Base-by-base conservation (phyloP, 768 basidiomycete species). In the Serpula lacrymans region DNA sequence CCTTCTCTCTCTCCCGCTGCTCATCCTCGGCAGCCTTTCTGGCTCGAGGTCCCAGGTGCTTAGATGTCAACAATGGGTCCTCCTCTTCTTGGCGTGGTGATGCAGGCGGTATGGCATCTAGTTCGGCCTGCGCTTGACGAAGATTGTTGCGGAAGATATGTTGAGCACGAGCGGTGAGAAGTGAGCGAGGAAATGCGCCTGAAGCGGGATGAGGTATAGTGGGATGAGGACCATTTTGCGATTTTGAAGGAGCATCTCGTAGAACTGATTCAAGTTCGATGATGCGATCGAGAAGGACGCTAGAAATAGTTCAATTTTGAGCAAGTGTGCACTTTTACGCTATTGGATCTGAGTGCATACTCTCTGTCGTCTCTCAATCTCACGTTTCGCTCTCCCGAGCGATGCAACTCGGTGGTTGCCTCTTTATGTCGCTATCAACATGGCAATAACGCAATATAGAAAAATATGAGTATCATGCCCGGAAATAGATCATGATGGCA, bases 331-430 rank as follows among this genome's bases (percentile, higher is more conserved):
- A 28, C 17, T 20, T 34, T 20, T 33, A 11, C 39, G n/a, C n/a
- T 29, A 41, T 36, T 16, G 35, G 34, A 41, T 23, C 25, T 11
- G n/a, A n/a, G 34, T 28, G 69, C 80, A 44, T 54, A 85, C 84
- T 73, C 71, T 69, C 74, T 63, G 55, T 88, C 83, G 50, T 78
- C 69, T 30, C 74, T 68, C 59, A 80, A 75, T 48, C 72, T 74
- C 38, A 72, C 67, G 50, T 82, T 82, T 22, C 79, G 75, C 63
- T 83, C 80, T 34, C 77, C 77, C 17, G 82, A 80, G 21, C 69
- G 68, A 40, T 71, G 72, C 21, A 80, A 68, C 48, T 83, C 82
- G 22, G 70, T 62, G 43, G 68, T 69, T 3, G 71, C 65, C 51
- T 80, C 80, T 62, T 82, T 77, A 58, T 74, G 70, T 70, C 76